Conservation (phyloP, 495 filamentous ascomycete species). For the Podospora appendiculata region DNA sequence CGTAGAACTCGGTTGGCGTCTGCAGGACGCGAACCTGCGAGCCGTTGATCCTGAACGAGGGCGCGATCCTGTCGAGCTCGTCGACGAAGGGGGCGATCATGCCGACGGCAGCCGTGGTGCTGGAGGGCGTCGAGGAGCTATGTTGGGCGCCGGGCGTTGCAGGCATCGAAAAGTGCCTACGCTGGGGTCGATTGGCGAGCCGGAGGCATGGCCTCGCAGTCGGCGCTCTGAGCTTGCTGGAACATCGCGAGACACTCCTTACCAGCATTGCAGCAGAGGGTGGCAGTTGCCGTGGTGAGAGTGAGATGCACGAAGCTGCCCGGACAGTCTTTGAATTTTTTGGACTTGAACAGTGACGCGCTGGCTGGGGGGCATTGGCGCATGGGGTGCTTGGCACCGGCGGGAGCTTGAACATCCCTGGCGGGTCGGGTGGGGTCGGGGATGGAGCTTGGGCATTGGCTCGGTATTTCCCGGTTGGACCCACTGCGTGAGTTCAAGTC, state of each 20-base stretch:
- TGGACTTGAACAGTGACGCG: neutral
- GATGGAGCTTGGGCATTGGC: slow-evolving; percentile 13
- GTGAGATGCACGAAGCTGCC: too few species aligned
- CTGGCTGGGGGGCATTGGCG: neutral
- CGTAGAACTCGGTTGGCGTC: slow-evolving; percentile 78
- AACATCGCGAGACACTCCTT: slow-evolving; percentile 25
- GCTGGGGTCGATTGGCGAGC: slow-evolving; percentile 18
- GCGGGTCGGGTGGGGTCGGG: neutral
- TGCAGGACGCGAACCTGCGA: slow-evolving; percentile 74
- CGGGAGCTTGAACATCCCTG: slow-evolving; percentile 1
- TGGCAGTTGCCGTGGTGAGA: too few species aligned
- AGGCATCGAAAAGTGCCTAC: slow-evolving; percentile 37
- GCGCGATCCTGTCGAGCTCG: slow-evolving; percentile 83
- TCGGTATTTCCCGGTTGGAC: slow-evolving; percentile 6
- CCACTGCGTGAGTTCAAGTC: slow-evolving; percentile 15
- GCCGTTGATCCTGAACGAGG: slow-evolving; percentile 77
- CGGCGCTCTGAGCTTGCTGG: slow-evolving; percentile 18
- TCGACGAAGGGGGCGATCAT: slow-evolving; percentile 61
- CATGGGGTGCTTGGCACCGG: too few species aligned
- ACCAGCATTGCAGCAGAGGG: slow-evolving; percentile 20
- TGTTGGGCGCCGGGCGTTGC: slow-evolving; percentile 17
- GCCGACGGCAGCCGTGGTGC: slow-evolving; percentile 14
- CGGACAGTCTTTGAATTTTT: neutral
- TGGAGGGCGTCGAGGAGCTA: slow-evolving; percentile 11
- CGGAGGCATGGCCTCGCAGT: slow-evolving; percentile 16